Percentiles rank a stretch among this genome's conserved stretches.
These are phyloP conservation scores for Eleusine indica DNA, from an alignment of 176 grass and related monocot species.

Conservation along the genomic window DNA sequence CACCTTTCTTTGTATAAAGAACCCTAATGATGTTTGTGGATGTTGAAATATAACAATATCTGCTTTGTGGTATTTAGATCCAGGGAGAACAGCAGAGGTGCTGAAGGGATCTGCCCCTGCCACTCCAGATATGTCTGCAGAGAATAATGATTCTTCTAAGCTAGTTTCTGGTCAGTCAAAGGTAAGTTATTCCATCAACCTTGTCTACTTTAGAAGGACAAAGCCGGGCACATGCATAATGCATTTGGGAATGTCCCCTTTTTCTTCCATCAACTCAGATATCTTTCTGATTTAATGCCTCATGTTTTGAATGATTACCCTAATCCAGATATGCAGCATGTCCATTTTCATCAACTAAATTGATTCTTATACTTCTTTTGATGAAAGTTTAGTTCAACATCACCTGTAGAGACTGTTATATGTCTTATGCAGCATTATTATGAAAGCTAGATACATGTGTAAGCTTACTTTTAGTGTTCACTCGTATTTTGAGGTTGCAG, in stretches of 20 bases:
- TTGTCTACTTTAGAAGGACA: conserved; percentile 30
- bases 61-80: conserved; percentile 28
- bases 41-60: conserved; percentile 24
- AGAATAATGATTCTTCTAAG: neutral
- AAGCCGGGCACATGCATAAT: neutral
- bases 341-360: conserved; percentile 26
- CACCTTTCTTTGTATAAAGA: conserved; percentile 21
- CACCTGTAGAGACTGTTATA: neutral
- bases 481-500: neutral
- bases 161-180: conserved; percentile 46
- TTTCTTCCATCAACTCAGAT: neutral
- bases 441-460: neutral
- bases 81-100: conserved; percentile 39
- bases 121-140: neutral
- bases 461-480: neutral
- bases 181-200: conserved; percentile 42
- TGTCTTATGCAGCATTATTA: neutral
- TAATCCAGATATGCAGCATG: conserved; percentile 44
- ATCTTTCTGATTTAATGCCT: neutral
- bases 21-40: conserved; percentile 13
- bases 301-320: conserved; percentile 42
- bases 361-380: conserved; percentile 40
- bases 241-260: neutral
- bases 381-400: neutral
- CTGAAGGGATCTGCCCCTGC: conserved; percentile 33